Evolutionary conservation across 352 stramenopile species (phyloP), one percentile per base, ranked within the genome.

Genomic region (Pythium coloratum): DNA sequence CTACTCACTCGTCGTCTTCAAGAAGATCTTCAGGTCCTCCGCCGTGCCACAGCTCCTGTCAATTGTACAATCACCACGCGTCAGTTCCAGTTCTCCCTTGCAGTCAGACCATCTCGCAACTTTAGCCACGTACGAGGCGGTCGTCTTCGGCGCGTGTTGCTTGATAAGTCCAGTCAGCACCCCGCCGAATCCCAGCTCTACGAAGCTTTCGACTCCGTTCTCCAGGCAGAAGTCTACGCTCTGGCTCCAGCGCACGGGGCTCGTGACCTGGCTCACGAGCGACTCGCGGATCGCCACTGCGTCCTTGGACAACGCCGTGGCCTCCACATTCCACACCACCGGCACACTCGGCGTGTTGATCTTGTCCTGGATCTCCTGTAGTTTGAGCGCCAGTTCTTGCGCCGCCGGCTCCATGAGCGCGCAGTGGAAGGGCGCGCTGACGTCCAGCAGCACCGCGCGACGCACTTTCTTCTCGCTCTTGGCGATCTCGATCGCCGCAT

Each of bases 361-460:
- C 26, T 59, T 28, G 20, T 82, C 38, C 2, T 76, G 26, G 8
- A 81, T 54, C 36, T 79, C 54, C 3, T 50, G 28, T 13, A 95
- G 70, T 7, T 72, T 66, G 28, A 68, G 53, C 16, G 67, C 70
- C 24, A 96, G 76, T 30, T 86, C 76, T 30, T 71, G 8, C 1
- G 78, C 80, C 0, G 86, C 86, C 2, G 82, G 83, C 58, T 76
- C 76, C 89, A 96, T 96, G 28, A 95, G 58, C 26, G 70, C 71
- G 59, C 86, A 92, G 60, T 96, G 89, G 70, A 96, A 96, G 6
- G 89, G 87, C 59, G 89, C 89, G 51, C 84, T 93, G 57, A 96
- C 89, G 55, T 91, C 78, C 50, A 96, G 68, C 42, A 81, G 54
- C 61, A 92, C 76, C 0, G 87, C 81, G 64, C 89, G 84, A 18